phyloP scores from a whole-genome alignment of 805 yeast species.

The Yamadazyma kitorensis region DNA sequence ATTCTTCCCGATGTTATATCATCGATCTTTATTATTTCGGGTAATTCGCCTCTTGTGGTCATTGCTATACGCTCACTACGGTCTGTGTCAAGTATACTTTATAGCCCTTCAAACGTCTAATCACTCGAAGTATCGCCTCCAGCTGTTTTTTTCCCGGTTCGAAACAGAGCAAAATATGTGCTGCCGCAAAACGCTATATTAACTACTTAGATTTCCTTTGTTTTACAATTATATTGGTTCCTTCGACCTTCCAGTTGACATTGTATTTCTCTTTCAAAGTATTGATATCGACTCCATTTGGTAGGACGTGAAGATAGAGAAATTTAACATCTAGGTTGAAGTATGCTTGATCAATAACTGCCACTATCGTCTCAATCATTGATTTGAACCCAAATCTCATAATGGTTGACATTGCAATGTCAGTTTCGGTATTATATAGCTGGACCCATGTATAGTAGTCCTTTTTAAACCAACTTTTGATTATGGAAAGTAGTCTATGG shows the following conservation, averaged over 20 bases:
- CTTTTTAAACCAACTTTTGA: constrained; percentile 25
- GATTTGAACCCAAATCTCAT: constrained; percentile 41
- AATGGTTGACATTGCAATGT: constrained; percentile 29
- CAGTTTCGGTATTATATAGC: constrained; percentile 30
- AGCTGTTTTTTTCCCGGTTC: too few species aligned
- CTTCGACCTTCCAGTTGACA: constrained; percentile 31
- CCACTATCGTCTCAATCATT: constrained; percentile 32
- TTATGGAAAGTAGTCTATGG: constrained; percentile 11
- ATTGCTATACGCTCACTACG: too few species aligned
- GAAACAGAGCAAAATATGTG: too few species aligned
- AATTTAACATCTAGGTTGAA: constrained; percentile 27
- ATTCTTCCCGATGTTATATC: constrained; percentile 43
- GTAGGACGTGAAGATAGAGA: constrained; percentile 22
- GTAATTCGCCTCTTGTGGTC: constrained; percentile 16
- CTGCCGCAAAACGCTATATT: too few species aligned
- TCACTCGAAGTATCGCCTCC: too few species aligned
- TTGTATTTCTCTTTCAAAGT: constrained; percentile 19
- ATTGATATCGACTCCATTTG: constrained; percentile 20
- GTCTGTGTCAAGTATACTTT: too few species aligned
- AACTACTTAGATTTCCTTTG: constrained; percentile 2
- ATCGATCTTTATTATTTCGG: constrained; percentile 38
- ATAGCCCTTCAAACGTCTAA: too few species aligned
- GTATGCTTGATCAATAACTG: constrained; percentile 30
- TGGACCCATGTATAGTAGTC: constrained; percentile 31
- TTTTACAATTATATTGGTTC: constrained; percentile 21